Evolutionary conservation across 2,329 filamentous ascomycete genomes (phyloP), one percentile per base, ranked within the genome.

Genomic region (Dothiorella sarmentorum): DNA sequence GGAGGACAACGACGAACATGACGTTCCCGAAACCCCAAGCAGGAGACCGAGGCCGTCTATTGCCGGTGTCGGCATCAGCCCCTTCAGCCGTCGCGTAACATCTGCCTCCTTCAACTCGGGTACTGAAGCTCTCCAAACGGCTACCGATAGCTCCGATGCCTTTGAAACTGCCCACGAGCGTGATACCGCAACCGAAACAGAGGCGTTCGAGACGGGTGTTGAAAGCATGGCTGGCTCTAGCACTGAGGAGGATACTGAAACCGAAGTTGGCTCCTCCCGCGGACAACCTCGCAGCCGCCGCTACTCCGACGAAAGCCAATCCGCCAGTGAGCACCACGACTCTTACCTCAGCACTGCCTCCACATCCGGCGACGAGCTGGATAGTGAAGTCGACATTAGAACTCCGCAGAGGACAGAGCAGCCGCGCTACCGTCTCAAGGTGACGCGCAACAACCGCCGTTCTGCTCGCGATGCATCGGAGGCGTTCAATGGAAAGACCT

Each of bases 151-250:
- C 40, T 79, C 78, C 26, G 84, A 86, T 69, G 81, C 79, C 38
- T 89, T 89, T 61, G 85, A 89, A 69, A 89, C 86, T 42, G 86
- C 86, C 22, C 90, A 95, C 67, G 93, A 97, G 73, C 85, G 85
- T 26, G 83, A 83, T 27, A 82, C 78, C 7, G 83, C 80, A 11
- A 96, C 91, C 0, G 92, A 96, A 75, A 96, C 91, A 10, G 93
- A 97, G 65, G 91, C 91, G 63, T 97, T 97, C 83, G 89, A 96
- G 71, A 97, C 93, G 3, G 91, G 90, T n/a, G 84, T 86, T 15
- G 94, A 97, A 69, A 85, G 80, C 61, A 75, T 86, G 63, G 80
- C 79, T 56, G 81, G 81, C 66, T 89, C 90, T 15, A 91, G 87
- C 68, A 88, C 85, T 59, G 90, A 91, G 61, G 88, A 91, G 64